phyloP scores from a whole-genome alignment of 129 eudicot genomes.

The Mikania micrantha region DNA sequence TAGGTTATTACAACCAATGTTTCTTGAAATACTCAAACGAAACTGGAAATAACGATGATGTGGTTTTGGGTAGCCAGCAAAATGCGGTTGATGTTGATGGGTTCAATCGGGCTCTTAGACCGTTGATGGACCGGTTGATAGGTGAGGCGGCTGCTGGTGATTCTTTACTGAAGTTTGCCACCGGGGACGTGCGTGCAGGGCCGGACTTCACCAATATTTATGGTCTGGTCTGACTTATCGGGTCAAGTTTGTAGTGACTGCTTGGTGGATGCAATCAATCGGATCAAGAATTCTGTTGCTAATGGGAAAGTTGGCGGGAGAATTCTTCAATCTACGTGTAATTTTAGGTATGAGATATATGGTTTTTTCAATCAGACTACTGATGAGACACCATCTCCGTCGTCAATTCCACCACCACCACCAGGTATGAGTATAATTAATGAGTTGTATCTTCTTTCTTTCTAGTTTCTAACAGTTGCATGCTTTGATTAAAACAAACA shows the following conservation, averaged over 20 bases:
- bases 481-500: no score
- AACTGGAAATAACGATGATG: neutral
- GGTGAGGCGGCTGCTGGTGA: neutral
- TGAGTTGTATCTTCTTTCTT: neutral
- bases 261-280: neutral
- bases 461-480: no score
- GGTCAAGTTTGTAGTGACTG: neutral
- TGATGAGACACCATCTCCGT: neutral
- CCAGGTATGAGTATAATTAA: neutral
- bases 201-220: neutral
- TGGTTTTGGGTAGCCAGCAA: neutral
- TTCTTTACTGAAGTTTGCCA: neutral
- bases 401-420: neutral
- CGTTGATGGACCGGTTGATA: neutral
- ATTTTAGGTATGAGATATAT: conserved; percentile 1
- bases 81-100: neutral
- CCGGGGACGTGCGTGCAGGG: neutral
- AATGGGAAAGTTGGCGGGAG: neutral
- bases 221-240: neutral
- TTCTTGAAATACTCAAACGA: neutral
- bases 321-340: conserved; percentile 3
- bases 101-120: neutral
- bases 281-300: neutral
- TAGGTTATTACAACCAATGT: neutral
- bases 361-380: neutral